These are phyloP conservation scores for Carex scoparia DNA, from an alignment of 176 grass and related monocot genomes.

Conservation along the genomic window DNA sequence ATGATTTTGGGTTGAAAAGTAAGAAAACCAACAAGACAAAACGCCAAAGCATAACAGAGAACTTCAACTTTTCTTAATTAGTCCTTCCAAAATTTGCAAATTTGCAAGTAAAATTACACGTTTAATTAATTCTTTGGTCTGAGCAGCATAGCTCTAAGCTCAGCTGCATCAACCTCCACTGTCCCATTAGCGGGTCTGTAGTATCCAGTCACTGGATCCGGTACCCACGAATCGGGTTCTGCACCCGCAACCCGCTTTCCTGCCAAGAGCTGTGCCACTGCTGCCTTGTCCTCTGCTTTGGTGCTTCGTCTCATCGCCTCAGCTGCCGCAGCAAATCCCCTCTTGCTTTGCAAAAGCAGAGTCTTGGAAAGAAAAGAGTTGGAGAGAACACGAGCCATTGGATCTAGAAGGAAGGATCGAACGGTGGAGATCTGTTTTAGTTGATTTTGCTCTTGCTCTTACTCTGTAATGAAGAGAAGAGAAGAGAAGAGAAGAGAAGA, in stretches of 20 bases:
- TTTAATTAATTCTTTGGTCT: slow-evolving; percentile 13
- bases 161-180: slow-evolving; percentile 41
- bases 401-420: slow-evolving; percentile 26
- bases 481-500: background rate
- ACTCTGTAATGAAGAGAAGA: background rate
- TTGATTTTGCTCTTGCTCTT: background rate
- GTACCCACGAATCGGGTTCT: slow-evolving; percentile 43
- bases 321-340: slow-evolving; percentile 45
- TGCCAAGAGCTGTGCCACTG: slow-evolving; percentile 29
- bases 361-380: slow-evolving; percentile 14
- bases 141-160: slow-evolving; percentile 59
- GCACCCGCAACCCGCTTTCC: slow-evolving; percentile 3
- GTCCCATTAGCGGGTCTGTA: slow-evolving; percentile 50
- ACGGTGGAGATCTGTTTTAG: slow-evolving; percentile 10
- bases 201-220: slow-evolving; percentile 64
- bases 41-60: background rate
- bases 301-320: slow-evolving; percentile 31
- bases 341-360: background rate
- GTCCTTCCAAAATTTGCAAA: background rate
- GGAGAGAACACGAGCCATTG: slow-evolving; percentile 56
- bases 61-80: background rate
- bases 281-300: slow-evolving; percentile 24
- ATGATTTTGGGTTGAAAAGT: background rate
- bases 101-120: background rate
- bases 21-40: background rate